Conservation (phyloP, 345 rosid genomes). For the Populus deltoides region DNA sequence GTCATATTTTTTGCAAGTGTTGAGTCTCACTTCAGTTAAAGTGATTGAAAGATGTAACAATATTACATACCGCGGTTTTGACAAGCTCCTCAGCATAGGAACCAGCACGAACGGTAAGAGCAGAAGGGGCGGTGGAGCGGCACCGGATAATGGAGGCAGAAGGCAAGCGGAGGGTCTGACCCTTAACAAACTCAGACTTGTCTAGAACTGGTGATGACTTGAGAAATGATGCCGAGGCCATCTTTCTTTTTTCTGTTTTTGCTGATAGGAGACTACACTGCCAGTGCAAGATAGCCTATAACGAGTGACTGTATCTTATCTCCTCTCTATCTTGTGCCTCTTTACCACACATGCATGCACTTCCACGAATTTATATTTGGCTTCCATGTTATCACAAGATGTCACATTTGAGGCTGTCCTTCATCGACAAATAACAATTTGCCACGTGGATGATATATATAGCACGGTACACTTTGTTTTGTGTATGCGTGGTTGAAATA, state of each 20-base stretch:
- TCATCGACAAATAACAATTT: slow-evolving; percentile 32
- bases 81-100: slow-evolving; percentile 95
- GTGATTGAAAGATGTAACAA: not conserved
- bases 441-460: slow-evolving; percentile 62
- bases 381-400: slow-evolving; percentile 36
- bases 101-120: slow-evolving; percentile 62
- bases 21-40: not conserved
- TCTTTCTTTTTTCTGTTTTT: slow-evolving; percentile 17
- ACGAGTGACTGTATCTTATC: slow-evolving; percentile 38
- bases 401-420: slow-evolving; percentile 72
- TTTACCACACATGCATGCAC: slow-evolving; percentile 38
- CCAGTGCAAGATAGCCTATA: slow-evolving; percentile 1
- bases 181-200: slow-evolving; percentile 83
- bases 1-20: not conserved
- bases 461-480: slow-evolving; percentile 37
- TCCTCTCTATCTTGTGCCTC: slow-evolving; percentile 28
- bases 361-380: slow-evolving; percentile 44
- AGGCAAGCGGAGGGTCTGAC: slow-evolving; percentile 61
- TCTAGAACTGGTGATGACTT: slow-evolving; percentile 77
- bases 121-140: slow-evolving; percentile 40
- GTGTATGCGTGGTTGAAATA: slow-evolving; percentile 33
- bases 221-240: slow-evolving; percentile 89
- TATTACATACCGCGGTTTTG: slow-evolving; percentile 76
- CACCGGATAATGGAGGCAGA: slow-evolving; percentile 46
- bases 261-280: slow-evolving; percentile 16